A percentile compares a stretch with the other conserved stretches of the same genome.
These are phyloP conservation scores for Thamnidium elegans DNA, from an alignment of 192 early-diverging fungal genomes.

Conservation along the genomic window DNA sequence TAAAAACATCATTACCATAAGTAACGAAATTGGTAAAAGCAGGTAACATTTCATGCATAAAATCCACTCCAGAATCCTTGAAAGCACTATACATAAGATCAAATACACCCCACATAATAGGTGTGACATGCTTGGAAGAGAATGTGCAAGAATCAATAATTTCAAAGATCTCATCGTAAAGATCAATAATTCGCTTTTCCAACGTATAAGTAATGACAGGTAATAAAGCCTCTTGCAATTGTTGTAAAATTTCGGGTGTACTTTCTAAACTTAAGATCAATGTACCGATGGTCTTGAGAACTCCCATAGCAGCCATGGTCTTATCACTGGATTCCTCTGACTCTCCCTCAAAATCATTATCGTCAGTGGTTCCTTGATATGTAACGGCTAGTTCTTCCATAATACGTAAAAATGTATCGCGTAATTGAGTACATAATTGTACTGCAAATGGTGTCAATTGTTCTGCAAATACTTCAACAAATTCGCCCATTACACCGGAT, in stretches of 20 bases:
- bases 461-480: conserved; percentile 90
- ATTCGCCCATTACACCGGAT: conserved; percentile 79
- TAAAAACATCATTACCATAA: conserved; percentile 80
- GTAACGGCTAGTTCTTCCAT: conserved; percentile 65
- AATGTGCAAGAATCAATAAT: conserved; percentile 87
- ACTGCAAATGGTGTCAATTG: conserved; percentile 90
- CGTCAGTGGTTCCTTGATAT: conserved; percentile 32
- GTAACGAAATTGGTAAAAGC: conserved; percentile 87
- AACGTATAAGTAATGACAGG: conserved; percentile 80
- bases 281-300: conserved; percentile 86
- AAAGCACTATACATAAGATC: conserved; percentile 73
- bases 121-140: conserved; percentile 75
- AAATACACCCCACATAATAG: conserved; percentile 81
- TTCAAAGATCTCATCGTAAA: conserved; percentile 86
- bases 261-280: conserved; percentile 83
- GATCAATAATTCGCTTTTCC: conserved; percentile 67
- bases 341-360: conserved; percentile 46
- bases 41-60: conserved; percentile 85
- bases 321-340: conserved; percentile 69
- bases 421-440: conserved; percentile 80
- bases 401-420: conserved; percentile 84
- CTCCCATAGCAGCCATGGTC: conserved; percentile 83
- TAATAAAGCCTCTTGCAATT: conserved; percentile 72
- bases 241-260: conserved; percentile 74
- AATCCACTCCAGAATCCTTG: conserved; percentile 75